Percentiles rank a stretch among this genome's conserved stretches.
Evolutionary conservation across 2,329 filamentous ascomycete species (phyloP).

Genomic region (Bipolaris sorokiniana): DNA sequence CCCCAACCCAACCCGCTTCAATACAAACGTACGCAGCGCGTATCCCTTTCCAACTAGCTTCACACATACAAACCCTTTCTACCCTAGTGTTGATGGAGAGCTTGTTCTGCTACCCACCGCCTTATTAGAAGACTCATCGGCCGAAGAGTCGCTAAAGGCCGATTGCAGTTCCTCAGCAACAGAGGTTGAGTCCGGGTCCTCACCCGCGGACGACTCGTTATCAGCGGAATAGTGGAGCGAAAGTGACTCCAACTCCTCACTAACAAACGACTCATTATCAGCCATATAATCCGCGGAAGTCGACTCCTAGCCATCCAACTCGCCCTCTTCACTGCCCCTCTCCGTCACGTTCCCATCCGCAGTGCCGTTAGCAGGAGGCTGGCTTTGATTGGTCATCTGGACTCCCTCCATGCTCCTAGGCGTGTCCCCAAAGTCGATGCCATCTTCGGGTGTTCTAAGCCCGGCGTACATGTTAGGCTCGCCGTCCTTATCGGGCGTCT

Average conservation of each 20-base stretch:
- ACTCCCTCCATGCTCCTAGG: slow-evolving; percentile 37
- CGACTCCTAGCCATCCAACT: slow-evolving; percentile 52
- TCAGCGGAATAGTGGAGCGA: background rate
- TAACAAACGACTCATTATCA: background rate
- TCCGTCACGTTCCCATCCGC: slow-evolving; percentile 28
- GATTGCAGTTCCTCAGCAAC: background rate
- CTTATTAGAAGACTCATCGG: background rate
- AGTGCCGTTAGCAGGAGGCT: slow-evolving; percentile 28
- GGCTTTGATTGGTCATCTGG: slow-evolving; percentile 28
- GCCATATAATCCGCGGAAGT: background rate
- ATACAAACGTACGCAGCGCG: background rate
- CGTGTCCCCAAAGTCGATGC: slow-evolving; percentile 42
- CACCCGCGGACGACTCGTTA: background rate
- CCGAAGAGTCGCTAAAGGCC: background rate
- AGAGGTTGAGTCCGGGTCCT: background rate
- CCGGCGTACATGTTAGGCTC: slow-evolving; percentile 56
- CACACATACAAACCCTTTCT: background rate
- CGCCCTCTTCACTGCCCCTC: slow-evolving; percentile 54
- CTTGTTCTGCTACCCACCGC: background rate
- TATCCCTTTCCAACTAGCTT: background rate
- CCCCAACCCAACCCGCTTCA: background rate
- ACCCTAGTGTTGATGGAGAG: background rate
- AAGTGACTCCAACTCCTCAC: too few species aligned
- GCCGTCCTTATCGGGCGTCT: slow-evolving; percentile 47
- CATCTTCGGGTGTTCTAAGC: slow-evolving; percentile 50